These are phyloP conservation scores for Lachancea sp. DNA, from an alignment of 805 yeast genomes.

Conservation along the genomic window DNA sequence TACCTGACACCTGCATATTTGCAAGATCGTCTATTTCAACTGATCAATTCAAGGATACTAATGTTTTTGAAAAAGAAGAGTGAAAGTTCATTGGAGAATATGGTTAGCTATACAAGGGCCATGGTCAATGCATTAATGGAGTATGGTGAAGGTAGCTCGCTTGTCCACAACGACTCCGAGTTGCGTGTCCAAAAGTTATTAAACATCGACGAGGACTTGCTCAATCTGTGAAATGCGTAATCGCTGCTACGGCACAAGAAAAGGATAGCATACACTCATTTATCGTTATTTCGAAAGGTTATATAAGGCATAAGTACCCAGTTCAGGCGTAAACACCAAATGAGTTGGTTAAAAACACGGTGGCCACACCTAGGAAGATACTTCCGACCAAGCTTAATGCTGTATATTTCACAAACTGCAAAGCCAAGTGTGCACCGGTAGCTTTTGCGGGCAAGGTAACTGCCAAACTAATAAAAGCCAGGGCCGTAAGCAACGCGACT, in stretches of 20 bases:
- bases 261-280: no score
- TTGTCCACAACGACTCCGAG: constrained; percentile 18
- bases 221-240: constrained; percentile 23
- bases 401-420: constrained; percentile 23
- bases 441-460: constrained; percentile 13
- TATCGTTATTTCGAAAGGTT: no score
- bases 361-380: constrained; percentile 36
- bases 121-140: constrained; percentile 33
- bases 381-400: constrained; percentile 31
- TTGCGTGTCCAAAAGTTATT: constrained; percentile 32
- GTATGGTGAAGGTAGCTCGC: constrained; percentile 30
- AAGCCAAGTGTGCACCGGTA: constrained; percentile 11
- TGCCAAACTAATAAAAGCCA: constrained; percentile 17
- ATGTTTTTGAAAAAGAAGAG: constrained; percentile 39
- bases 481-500: constrained; percentile 16
- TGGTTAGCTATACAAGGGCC: constrained; percentile 38
- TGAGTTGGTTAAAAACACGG: constrained; percentile 37
- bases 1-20: constrained; percentile 25
- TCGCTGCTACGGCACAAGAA: background rate
- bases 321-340: constrained; percentile 41
- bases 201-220: constrained; percentile 43
- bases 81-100: constrained; percentile 39
- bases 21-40: constrained; percentile 29
- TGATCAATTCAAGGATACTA: constrained; percentile 35
- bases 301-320: no score